These are phyloP conservation scores for Meripilus lineatus DNA, from an alignment of 1,284 basidiomycete genomes.

Conservation along the genomic window DNA sequence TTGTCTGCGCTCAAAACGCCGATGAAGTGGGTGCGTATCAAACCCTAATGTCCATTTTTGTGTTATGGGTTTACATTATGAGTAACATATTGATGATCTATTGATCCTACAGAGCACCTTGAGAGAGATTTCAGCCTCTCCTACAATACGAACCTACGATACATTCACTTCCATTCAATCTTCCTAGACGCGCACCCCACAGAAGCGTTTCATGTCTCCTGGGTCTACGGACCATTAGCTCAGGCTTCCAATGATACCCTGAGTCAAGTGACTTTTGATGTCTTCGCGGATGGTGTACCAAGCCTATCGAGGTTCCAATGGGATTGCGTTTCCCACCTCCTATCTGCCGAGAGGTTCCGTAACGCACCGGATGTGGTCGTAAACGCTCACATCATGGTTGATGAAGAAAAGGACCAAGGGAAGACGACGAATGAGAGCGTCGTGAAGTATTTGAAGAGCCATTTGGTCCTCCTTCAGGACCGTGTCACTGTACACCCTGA, in stretches of 20 bases:
- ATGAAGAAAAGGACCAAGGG: background rate
- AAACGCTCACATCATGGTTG: background rate
- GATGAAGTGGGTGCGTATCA: background rate
- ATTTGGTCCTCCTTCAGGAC: background rate
- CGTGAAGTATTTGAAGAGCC: background rate
- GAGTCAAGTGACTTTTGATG: background rate
- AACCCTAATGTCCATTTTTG: too few species aligned
- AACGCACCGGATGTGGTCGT: background rate
- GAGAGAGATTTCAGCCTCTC: background rate
- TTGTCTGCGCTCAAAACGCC: background rate
- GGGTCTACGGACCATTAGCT: background rate
- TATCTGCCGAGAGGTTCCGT: background rate
- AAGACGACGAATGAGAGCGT: background rate
- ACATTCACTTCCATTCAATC: background rate
- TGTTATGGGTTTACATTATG: too few species aligned
- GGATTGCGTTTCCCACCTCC: background rate
- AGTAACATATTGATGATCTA: too few species aligned
- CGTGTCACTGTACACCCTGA: background rate
- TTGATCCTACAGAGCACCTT: background rate
- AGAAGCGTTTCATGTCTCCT: background rate
- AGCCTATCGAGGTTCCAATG: background rate
- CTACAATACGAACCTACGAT: background rate
- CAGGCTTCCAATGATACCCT: background rate
- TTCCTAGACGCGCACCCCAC: background rate
- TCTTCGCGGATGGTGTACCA: background rate